Base-by-base conservation (phyloP, 768 basidiomycete genomes). In the Pilatotrama ljubarskyi region DNA sequence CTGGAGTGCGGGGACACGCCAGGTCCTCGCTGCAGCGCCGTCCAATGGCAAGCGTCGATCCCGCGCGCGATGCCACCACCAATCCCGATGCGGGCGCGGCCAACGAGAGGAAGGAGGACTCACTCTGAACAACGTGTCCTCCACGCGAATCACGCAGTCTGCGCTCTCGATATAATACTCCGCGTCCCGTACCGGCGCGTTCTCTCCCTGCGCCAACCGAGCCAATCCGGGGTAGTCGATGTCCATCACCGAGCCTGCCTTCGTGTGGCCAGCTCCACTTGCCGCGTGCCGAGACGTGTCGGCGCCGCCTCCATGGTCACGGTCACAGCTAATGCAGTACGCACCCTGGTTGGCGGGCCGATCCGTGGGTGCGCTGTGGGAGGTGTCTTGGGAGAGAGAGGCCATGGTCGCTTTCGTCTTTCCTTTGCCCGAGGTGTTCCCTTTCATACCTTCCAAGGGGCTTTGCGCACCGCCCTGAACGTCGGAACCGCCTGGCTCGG, bases 81-180 rank as follows among this genome's bases (percentile, higher is more conserved):
- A 13, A 20, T 5, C 10, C 55, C 26, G 24, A 37, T 35, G 55
- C 43, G 48, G 48, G 18, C 61, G 47, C 38, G n/a, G n/a, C n/a
- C n/a, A 25, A 40, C 37, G 32, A 49, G 58, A 32, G 40, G 29
- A 46, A n/a, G 18, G 26, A 26, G 24, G 53, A 73, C 81, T 32
- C 62, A 87, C 88, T 67, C 87, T 89, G 73, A 91, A 91, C 56
- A 91, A 70, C 10, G 81, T 84, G 65, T 85, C 80, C 59, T 82
- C 79, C 13, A 90, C 82, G 32, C 82, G 75, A 44, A 91, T 68
- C 17, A 89, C 76, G 64, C 85, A 88, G 65, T 86, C 88, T 43
- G 88, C 89, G 64, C 89, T 86, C 36, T 80, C 75, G 59, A 87
- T 77, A 69, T 90, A 91, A 66, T 81, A 90, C 6, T 68, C 69